A percentile compares a stretch with the other conserved stretches of the same genome.
Evolutionary conservation across 78 protist species (phyloP).

Genomic region (Guillardia theta): DNA sequence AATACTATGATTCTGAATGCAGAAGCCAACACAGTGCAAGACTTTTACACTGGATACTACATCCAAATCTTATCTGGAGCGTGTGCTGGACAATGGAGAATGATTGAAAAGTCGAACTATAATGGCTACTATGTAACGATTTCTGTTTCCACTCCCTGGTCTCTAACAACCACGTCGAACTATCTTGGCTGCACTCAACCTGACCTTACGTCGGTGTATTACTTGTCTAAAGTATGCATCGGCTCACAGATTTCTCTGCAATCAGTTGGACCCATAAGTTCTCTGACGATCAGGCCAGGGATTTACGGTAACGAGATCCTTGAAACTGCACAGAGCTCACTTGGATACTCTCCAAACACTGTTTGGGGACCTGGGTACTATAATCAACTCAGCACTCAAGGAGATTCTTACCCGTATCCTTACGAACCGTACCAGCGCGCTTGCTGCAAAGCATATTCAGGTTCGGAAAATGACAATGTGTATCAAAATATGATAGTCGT

Average conservation of each 20-base stretch:
- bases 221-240: neutral
- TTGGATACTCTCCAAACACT: neutral
- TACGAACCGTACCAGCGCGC: neutral
- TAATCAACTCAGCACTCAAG: neutral
- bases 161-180: neutral
- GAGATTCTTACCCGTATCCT: neutral
- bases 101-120: neutral
- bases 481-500: neutral
- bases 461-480: neutral
- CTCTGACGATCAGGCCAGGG: neutral
- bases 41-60: neutral
- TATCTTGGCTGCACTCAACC: neutral
- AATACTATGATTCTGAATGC: neutral
- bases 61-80: neutral
- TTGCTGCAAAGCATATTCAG: neutral
- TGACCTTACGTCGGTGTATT: neutral
- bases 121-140: neutral
- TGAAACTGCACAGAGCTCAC: neutral
- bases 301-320: neutral
- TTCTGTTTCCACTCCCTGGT: neutral
- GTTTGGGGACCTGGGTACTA: neutral
- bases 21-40: neutral
- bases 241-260: neutral
- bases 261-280: neutral
- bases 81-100: neutral